phyloP scores from a whole-genome alignment of 2,329 filamentous ascomycete species.

The Verticillium albo-atrum region DNA sequence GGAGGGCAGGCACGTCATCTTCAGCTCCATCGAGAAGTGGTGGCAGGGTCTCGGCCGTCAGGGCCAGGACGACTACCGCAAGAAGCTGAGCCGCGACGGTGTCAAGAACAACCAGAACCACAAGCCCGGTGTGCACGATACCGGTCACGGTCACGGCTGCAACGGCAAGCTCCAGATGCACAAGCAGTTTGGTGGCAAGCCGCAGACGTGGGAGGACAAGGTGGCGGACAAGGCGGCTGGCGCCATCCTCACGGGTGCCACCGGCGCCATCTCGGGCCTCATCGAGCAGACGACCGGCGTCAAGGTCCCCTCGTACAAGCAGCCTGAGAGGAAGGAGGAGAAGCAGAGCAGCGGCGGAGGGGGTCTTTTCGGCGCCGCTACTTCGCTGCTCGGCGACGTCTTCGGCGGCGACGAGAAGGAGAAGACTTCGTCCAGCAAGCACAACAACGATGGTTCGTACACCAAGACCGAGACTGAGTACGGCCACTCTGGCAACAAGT shows the following conservation, averaged over 20 bases:
- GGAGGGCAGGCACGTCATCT: conserved; percentile 75
- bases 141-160: conserved; percentile 82
- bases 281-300: conserved; percentile 42
- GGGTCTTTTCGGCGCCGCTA: conserved; percentile 66
- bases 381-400: conserved; percentile 59
- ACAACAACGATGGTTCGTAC: conserved; percentile 56
- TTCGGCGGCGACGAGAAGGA: conserved; percentile 51
- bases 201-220: conserved; percentile 48
- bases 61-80: conserved; percentile 63
- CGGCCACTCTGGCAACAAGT: conserved; percentile 50
- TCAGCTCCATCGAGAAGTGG: conserved; percentile 76
- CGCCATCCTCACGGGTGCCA: conserved; percentile 54
- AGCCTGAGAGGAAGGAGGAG: conserved; percentile 33
- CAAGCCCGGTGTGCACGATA: conserved; percentile 78
- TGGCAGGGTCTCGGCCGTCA: conserved; percentile 64
- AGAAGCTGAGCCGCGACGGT: conserved; percentile 72
- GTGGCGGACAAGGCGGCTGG: conserved; percentile 52
- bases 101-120: conserved; percentile 78
- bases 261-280: conserved; percentile 44
- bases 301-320: conserved; percentile 27
- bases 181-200: conserved; percentile 48
- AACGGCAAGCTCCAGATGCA: conserved; percentile 73
- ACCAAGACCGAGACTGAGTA: conserved; percentile 59
- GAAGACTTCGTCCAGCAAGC: conserved; percentile 35
- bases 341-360: conserved; percentile 61